Evolutionary conservation across 768 basidiomycete species (phyloP), one percentile per base, ranked within the genome.

Genomic region (Rhodosporidiobolus sp.): DNA sequence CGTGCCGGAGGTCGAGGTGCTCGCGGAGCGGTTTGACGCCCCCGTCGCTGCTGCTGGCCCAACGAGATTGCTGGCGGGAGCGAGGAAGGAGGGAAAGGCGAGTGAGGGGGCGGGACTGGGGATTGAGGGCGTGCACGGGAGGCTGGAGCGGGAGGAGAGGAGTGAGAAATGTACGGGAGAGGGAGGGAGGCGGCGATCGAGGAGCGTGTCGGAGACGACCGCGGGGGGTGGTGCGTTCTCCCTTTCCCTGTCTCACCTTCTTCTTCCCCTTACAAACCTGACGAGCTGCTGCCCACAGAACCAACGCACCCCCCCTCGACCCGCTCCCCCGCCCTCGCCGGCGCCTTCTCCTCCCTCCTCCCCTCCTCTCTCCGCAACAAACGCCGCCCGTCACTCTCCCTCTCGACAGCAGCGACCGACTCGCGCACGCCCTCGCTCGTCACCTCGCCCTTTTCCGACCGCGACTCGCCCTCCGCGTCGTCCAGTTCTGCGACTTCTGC

Each of bases 391-490:
- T 4, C 63, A 57, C 7, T 49, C 69, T 10, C 53, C 63, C 22
- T 65, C 69, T 67, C 70, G 12, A 50, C 46, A n/a, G 6, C 19
- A 17, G 55, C 54, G 3, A 12, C 48, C 24, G 28, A 28, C 54
- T 19, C 24, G 2, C 63, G 53, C 43, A 65, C 66, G 0, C 71
- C 65, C 5, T 67, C 71, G 1, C 66, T 72, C 30, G 10, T 64
- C 20, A 68, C 62, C 7, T 67, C 65, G 11, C 70, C 70, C 17
- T 52, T 26, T 57, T 72, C 71, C 22, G 59, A 61, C 49, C 12
- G 6, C 58, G 24, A 45, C 43, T 4, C 46, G 4, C 10, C 46
- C 46, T 48, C 46, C 46, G 8, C 46, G 14, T 48, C n/a, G n/a
- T n/a, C n/a, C n/a, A n/a, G n/a, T n/a, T n/a, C 38, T 9, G 8